Evolutionary conservation across 2,329 filamentous ascomycete species (phyloP).

Genomic region (Aspergillus sp.): DNA sequence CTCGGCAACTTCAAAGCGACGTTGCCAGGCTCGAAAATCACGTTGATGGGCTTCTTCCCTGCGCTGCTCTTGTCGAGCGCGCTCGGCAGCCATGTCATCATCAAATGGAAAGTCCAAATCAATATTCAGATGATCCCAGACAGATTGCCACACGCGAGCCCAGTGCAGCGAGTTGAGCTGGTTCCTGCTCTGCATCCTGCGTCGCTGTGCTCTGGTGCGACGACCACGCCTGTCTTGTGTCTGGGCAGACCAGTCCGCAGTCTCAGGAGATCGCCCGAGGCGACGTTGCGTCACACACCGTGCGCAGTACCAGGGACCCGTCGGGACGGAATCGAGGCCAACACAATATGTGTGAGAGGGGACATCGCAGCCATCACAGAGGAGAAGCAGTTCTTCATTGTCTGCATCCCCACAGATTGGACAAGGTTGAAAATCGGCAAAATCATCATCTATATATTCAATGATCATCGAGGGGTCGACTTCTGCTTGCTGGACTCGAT

Average conservation of each 20-base stretch:
- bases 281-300: constrained; percentile 63
- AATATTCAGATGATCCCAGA: constrained; percentile 75
- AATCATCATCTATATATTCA: constrained; percentile 69
- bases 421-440: constrained; percentile 67
- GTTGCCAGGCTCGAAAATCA: constrained; percentile 73
- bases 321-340: constrained; percentile 74
- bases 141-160: constrained; percentile 84
- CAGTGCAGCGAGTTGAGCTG: constrained; percentile 57
- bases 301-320: constrained; percentile 87
- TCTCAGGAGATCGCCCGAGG: constrained; percentile 40
- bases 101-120: constrained; percentile 86
- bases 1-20: constrained; percentile 77
- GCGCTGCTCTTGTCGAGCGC: constrained; percentile 57
- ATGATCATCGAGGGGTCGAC: constrained; percentile 71
- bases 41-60: constrained; percentile 54
- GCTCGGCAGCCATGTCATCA: constrained; percentile 63
- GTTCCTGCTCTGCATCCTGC: constrained; percentile 42
- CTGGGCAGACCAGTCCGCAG: constrained; percentile 31
- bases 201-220: constrained; percentile 50
- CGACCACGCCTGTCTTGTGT: constrained; percentile 49
- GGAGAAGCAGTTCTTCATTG: constrained; percentile 78
- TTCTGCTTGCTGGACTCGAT: constrained; percentile 73
- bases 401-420: constrained; percentile 80
- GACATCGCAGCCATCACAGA: constrained; percentile 89
- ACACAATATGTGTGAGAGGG: constrained; percentile 92